Percentiles rank a stretch among this genome's conserved stretches.
phyloP scores from a whole-genome alignment of 148 eudicot genomes.

The Chenopodium quinoa region DNA sequence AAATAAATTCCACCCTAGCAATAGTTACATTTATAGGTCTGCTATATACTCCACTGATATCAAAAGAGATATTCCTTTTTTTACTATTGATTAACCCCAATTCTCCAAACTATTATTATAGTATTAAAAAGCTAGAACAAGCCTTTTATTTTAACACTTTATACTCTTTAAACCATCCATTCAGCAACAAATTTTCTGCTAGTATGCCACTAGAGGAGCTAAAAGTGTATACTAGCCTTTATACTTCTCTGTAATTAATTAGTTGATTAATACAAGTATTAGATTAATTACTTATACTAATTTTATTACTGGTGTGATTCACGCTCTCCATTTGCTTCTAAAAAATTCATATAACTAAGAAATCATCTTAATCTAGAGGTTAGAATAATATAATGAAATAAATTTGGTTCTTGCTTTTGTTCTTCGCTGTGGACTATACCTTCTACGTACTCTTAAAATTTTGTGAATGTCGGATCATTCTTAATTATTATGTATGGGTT shows the following conservation, averaged over 20 bases:
- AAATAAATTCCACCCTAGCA: not conserved
- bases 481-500: no score
- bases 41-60: not conserved
- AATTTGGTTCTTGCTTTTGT: not conserved
- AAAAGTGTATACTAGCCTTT: not conserved
- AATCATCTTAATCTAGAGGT: not conserved
- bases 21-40: constrained; percentile 2
- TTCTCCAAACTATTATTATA: not conserved
- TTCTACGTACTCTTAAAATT: not conserved
- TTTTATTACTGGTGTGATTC: constrained; percentile 8
- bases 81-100: not conserved
- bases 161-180: constrained; percentile 16
- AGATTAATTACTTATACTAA: not conserved
- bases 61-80: constrained; percentile 19
- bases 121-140: not conserved
- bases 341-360: not conserved
- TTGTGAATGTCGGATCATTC: no score
- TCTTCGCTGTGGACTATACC: not conserved
- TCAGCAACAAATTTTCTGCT: constrained; percentile 1
- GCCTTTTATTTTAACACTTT: constrained; percentile 1
- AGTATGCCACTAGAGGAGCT: constrained; percentile 9
- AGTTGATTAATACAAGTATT: no score
- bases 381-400: not conserved
- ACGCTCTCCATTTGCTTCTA: constrained; percentile 3
- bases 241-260: not conserved